Conservation (phyloP, 768 basidiomycete genomes). For the Rubroboletus satanas region DNA sequence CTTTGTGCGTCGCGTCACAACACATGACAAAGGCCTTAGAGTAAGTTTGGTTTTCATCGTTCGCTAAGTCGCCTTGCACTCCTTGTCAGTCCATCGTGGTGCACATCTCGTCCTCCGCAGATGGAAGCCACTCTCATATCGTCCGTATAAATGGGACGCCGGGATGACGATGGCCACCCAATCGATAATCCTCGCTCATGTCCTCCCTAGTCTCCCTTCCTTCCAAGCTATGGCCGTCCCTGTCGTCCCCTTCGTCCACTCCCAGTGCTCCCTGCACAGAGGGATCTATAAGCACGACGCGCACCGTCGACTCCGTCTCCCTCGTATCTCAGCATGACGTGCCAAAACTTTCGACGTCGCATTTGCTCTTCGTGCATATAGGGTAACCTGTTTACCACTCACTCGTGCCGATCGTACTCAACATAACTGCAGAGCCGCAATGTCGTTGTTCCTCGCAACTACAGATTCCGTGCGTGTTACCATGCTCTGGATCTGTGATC, state of each 20-base stretch:
- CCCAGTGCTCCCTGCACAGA: slow-evolving; percentile 15
- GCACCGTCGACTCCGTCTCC: slow-evolving; percentile 22
- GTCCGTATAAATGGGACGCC: slow-evolving; percentile 26
- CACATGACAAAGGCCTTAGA: slow-evolving; percentile 27
- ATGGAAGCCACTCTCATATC: slow-evolving; percentile 22
- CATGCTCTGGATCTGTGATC: not conserved
- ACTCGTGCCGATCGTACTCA: slow-evolving; percentile 11
- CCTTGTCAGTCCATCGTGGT: slow-evolving; percentile 13
- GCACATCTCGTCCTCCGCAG: slow-evolving; percentile 15
- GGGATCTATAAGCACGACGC: slow-evolving; percentile 17
- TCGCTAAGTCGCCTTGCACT: slow-evolving; percentile 25
- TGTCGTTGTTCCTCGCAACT: slow-evolving; percentile 81
- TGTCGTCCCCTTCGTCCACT: not conserved
- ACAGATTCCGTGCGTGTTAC: slow-evolving; percentile 66
- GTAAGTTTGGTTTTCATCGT: slow-evolving; percentile 23
- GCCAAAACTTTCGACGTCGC: slow-evolving; percentile 45
- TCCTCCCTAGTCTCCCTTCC: slow-evolving; percentile 7
- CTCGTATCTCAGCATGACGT: slow-evolving; percentile 19
- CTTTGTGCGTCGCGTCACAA: slow-evolving; percentile 23
- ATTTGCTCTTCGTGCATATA: slow-evolving; percentile 61
- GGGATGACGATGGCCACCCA: slow-evolving; percentile 3
- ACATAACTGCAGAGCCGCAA: slow-evolving; percentile 52
- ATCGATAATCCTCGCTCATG: slow-evolving; percentile 16
- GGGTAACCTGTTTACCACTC: slow-evolving; percentile 43
- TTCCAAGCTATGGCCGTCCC: slow-evolving; percentile 5